Conservation (phyloP, 2,329 filamentous ascomycete species). For the Aspergillus brasiliensis region DNA sequence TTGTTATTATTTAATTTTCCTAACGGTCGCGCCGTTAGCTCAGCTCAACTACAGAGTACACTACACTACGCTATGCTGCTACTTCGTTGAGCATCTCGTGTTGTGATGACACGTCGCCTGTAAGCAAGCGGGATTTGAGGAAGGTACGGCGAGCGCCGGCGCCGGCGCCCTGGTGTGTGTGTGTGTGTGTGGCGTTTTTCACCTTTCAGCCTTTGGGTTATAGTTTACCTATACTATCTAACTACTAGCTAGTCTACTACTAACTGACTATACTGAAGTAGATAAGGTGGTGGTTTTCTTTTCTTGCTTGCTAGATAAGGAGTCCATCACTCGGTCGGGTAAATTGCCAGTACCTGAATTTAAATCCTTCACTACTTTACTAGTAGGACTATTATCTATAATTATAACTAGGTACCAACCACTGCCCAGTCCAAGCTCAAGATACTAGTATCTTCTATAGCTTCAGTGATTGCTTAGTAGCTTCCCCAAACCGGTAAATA, state of each 20-base stretch:
- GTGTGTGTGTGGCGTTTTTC: too few relatives aligned
- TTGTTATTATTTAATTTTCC: too few relatives aligned
- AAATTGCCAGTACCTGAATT: too few relatives aligned
- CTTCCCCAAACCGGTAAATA: background rate
- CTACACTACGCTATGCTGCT: too few relatives aligned
- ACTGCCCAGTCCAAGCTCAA: background rate
- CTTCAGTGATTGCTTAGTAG: background rate
- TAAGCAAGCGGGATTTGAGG: slow-evolving; percentile 8
- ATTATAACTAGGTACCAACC: background rate
- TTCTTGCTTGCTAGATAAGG: too few relatives aligned
- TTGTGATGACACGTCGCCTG: slow-evolving; percentile 24
- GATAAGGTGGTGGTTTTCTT: background rate
- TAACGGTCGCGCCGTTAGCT: background rate
- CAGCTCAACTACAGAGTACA: too few relatives aligned
- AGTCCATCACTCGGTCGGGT: too few relatives aligned
- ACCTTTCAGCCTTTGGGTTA: too few relatives aligned
- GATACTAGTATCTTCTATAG: background rate
- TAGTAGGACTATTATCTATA: background rate
- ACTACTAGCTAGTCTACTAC: background rate
- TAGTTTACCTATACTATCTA: background rate
- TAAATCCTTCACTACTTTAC: background rate
- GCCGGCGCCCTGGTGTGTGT: too few relatives aligned
- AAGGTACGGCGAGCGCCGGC: slow-evolving; percentile 13
- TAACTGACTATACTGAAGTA: background rate
- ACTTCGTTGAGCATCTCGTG: too few relatives aligned